Conservation (phyloP, 306 rosid genomes). For the Astragalus membranaceus region DNA sequence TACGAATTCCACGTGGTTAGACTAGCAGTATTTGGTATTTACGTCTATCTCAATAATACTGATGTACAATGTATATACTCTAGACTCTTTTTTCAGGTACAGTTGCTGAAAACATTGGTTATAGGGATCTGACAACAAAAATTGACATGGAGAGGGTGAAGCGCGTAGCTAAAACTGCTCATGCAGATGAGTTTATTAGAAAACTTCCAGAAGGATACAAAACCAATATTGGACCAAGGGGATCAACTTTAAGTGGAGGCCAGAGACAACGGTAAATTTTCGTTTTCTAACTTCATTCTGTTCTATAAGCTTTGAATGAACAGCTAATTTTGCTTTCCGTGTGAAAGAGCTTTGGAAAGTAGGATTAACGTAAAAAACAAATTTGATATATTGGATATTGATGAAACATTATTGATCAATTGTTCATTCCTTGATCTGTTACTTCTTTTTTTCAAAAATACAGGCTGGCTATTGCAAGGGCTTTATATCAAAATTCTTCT, state of each 20-base stretch:
- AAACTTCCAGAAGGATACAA: slow-evolving; percentile 70
- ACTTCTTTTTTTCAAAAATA: slow-evolving; percentile 18
- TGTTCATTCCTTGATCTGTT: not conserved
- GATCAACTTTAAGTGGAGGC: slow-evolving; percentile 86
- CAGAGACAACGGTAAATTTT: slow-evolving; percentile 77
- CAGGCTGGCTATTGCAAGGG: slow-evolving; percentile 88
- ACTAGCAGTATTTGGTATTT: not conserved
- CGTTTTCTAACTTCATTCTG: slow-evolving; percentile 5
- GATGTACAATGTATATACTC: not conserved
- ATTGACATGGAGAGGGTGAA: slow-evolving; percentile 70
- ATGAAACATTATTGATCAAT: not conserved
- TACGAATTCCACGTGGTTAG: not conserved
- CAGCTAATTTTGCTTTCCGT: not conserved
- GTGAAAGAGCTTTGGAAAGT: not conserved
- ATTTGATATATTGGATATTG: not conserved
- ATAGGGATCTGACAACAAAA: slow-evolving; percentile 57
- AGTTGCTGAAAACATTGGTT: slow-evolving; percentile 87
- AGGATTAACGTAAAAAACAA: not conserved
- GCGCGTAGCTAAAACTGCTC: slow-evolving; percentile 64
- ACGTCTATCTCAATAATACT: slow-evolving; percentile 3
- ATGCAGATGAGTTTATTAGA: slow-evolving; percentile 77
- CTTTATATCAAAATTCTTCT: slow-evolving; percentile 71
- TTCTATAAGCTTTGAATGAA: not conserved
- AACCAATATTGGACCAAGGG: slow-evolving; percentile 83
- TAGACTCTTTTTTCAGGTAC: slow-evolving; percentile 89